Percentiles rank a stretch among this genome's conserved stretches.
phyloP scores from a whole-genome alignment of 2,329 filamentous ascomycete species.

The Cadophora malorum region DNA sequence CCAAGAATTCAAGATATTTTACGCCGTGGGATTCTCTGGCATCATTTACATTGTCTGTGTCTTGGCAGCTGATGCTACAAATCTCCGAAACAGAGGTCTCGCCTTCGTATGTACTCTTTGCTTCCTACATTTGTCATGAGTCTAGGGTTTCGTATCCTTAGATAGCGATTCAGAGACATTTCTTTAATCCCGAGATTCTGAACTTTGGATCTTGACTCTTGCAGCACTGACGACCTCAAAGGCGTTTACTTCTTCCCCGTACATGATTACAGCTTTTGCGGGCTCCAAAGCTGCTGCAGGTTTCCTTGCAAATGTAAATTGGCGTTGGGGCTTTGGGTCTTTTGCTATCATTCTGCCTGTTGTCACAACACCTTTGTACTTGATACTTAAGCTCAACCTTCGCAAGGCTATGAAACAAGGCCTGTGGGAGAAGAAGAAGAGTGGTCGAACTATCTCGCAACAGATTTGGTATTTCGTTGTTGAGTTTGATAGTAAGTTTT shows the following conservation, averaged over 20 bases:
- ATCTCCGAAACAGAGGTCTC: slow-evolving; percentile 64
- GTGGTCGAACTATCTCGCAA: slow-evolving; percentile 34
- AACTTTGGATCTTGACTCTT: too few species aligned
- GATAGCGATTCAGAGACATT: too few species aligned
- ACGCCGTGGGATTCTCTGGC: slow-evolving; percentile 67
- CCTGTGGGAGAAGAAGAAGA: slow-evolving; percentile 32
- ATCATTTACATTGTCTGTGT: slow-evolving; percentile 66
- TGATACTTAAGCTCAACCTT: slow-evolving; percentile 47
- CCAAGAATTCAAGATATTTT: slow-evolving; percentile 59
- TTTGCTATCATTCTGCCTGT: slow-evolving; percentile 69
- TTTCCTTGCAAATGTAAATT: slow-evolving; percentile 60
- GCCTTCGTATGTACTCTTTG: slow-evolving; percentile 46
- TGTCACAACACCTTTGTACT: slow-evolving; percentile 64
- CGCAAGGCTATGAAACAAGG: slow-evolving; percentile 34
- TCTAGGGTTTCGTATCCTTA: too few species aligned
- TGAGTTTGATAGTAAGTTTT: slow-evolving; percentile 45
- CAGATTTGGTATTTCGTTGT: slow-evolving; percentile 47
- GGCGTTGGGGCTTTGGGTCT: slow-evolving; percentile 71
- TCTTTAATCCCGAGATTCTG: too few species aligned
- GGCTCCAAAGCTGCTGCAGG: slow-evolving; percentile 61
- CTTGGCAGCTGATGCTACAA: slow-evolving; percentile 70
- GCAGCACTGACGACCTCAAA: slow-evolving; percentile 37
- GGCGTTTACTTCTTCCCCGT: slow-evolving; percentile 64
- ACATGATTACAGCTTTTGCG: slow-evolving; percentile 69
- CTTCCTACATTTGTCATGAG: too few species aligned